A percentile compares a stretch with the other conserved stretches of the same genome.
Conservation (phyloP, 1,139 yeast species). For the Saccharomyces uvarum region DNA sequence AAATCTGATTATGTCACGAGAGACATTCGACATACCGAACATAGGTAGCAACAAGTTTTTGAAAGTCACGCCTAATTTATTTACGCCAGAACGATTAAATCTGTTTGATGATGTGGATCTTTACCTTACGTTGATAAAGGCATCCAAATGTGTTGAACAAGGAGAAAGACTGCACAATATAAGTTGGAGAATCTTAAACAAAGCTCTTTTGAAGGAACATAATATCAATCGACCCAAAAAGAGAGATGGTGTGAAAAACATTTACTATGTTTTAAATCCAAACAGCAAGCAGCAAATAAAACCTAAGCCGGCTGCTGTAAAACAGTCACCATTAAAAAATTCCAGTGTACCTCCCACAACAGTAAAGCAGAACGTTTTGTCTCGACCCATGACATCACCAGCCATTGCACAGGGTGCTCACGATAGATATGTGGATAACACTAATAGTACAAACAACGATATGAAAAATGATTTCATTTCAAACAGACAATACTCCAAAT, state of each 20-base stretch:
- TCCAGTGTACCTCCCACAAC: not conserved
- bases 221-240: slow-evolving; percentile 27
- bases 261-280: slow-evolving; percentile 28
- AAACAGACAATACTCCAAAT: slow-evolving; percentile 39
- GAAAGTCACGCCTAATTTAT: slow-evolving; percentile 29
- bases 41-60: slow-evolving; percentile 16
- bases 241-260: slow-evolving; percentile 31
- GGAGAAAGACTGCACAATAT: slow-evolving; percentile 31
- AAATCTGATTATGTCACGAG: not conserved
- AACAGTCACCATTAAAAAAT: not conserved
- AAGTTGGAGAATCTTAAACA: slow-evolving; percentile 31
- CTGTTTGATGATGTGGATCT: slow-evolving; percentile 27
- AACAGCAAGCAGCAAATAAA: slow-evolving; percentile 1
- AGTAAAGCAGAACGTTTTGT: not conserved
- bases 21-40: not conserved
- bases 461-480: not conserved
- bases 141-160: slow-evolving; percentile 23
- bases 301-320: not conserved
- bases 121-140: slow-evolving; percentile 25
- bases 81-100: slow-evolving; percentile 29
- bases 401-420: not conserved
- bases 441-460: slow-evolving; percentile 1
- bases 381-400: slow-evolving; percentile 4
- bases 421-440: not conserved
- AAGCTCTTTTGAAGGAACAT: slow-evolving; percentile 25